Conservation (phyloP, 345 rosid genomes). For the Syzygium oleosum region DNA sequence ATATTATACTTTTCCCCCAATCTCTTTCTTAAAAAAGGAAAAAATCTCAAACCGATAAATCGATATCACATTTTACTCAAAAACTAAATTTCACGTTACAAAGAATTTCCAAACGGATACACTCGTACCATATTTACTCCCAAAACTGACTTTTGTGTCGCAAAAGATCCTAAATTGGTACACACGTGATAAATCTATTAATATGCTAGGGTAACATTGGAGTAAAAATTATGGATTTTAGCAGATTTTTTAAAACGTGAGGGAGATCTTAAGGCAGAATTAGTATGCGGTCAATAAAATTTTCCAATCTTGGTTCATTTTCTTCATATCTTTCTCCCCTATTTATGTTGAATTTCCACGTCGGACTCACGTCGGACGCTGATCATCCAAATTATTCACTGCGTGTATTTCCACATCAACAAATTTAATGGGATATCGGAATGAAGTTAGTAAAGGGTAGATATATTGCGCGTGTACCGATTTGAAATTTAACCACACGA, state of each 20-base stretch:
- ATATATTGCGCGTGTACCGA: too few species aligned
- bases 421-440: background rate
- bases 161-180: background rate
- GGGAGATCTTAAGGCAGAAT: background rate
- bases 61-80: too few species aligned
- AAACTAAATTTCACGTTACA: too few species aligned
- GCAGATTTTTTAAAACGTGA: background rate
- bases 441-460: background rate
- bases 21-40: background rate
- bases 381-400: too few species aligned
- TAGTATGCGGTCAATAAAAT: background rate
- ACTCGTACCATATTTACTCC: too few species aligned
- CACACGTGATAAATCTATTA: background rate
- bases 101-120: too few species aligned
- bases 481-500: background rate
- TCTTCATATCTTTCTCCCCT: background rate
- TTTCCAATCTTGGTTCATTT: background rate
- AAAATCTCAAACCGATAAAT: rapidly evolving
- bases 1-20: background rate
- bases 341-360: background rate
- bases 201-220: background rate
- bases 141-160: background rate
- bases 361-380: background rate
- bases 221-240: background rate
- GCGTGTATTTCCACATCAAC: background rate